Conservation (phyloP, 139 green algal species). For the Spirogloea muscicola region DNA sequence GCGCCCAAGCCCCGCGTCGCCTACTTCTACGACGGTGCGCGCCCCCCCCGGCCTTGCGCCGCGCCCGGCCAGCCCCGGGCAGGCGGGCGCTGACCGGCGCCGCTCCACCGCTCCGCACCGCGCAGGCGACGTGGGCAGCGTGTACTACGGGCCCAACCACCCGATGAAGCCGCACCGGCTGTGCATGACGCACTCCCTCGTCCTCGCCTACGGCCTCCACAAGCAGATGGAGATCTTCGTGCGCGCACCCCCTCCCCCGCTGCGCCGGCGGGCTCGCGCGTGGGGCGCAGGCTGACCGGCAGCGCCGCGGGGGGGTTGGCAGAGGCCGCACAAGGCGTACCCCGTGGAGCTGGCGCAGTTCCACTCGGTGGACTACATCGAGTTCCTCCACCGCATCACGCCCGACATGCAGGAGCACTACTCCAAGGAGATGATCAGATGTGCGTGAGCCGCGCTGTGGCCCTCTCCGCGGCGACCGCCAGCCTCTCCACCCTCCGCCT, state of each 20-base stretch:
- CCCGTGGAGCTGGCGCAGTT: constrained; percentile 81
- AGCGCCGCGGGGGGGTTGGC: not conserved
- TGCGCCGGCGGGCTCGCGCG: too few relatives aligned
- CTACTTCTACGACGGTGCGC: constrained; percentile 88
- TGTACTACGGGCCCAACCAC: constrained; percentile 95
- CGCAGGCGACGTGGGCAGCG: constrained; percentile 65
- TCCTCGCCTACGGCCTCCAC: constrained; percentile 91
- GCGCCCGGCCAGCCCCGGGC: too few relatives aligned
- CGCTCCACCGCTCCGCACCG: too few relatives aligned
- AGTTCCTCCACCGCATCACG: constrained; percentile 73
- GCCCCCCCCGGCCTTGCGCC: too few relatives aligned
- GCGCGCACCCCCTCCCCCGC: not conserved
- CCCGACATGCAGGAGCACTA: constrained; percentile 61
- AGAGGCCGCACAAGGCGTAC: constrained; percentile 64
- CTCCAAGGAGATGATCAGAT: constrained; percentile 56
- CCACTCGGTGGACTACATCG: constrained; percentile 67
- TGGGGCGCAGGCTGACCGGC: not conserved
- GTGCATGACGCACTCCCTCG: constrained; percentile 89
- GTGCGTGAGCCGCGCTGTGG: too few relatives aligned
- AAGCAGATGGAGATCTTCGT: constrained; percentile 43
- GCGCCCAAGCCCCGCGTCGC: too few relatives aligned
- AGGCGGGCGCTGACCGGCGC: not conserved
- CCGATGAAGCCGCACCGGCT: constrained; percentile 97
- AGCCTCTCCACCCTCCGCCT: too few relatives aligned
- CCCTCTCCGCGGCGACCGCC: too few relatives aligned